Conservation (phyloP, 176 grass and related monocot genomes). For the Eleusine coracana region DNA sequence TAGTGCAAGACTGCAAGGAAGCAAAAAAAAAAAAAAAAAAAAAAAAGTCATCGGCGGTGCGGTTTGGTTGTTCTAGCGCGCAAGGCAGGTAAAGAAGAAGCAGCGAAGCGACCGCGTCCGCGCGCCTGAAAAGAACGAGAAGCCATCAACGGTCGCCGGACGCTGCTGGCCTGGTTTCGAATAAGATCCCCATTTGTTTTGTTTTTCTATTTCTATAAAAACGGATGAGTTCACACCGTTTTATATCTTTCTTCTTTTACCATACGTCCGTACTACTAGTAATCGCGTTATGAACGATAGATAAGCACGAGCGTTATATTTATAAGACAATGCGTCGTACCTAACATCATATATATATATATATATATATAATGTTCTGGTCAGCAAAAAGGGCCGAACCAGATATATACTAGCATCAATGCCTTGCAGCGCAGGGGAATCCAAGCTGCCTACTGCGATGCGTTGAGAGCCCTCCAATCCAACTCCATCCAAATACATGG, state of each 20-base stretch:
- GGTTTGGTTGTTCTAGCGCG: neutral
- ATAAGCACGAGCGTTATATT: neutral
- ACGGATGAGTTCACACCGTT: neutral
- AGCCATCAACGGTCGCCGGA: neutral
- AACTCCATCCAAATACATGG: neutral
- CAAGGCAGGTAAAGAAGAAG: too few relatives aligned
- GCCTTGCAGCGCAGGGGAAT: neutral
- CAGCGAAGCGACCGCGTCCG: neutral
- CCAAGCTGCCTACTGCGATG: neutral
- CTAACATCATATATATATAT: neutral
- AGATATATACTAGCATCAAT: neutral
- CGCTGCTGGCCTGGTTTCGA: neutral
- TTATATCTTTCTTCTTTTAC: neutral
- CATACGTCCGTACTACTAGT: neutral
- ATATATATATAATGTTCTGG: neutral
- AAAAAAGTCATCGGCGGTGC: neutral
- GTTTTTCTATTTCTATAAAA: too few relatives aligned
- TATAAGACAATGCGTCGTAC: neutral
- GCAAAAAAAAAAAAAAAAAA: too few relatives aligned
- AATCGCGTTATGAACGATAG: neutral
- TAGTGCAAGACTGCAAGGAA: too few relatives aligned
- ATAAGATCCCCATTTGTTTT: too few relatives aligned
- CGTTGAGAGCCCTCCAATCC: neutral
- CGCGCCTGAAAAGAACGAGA: neutral
- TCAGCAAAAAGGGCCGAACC: neutral